Evolutionary conservation across 805 yeast genomes (phyloP).

Genomic region (Candida michaelii): DNA sequence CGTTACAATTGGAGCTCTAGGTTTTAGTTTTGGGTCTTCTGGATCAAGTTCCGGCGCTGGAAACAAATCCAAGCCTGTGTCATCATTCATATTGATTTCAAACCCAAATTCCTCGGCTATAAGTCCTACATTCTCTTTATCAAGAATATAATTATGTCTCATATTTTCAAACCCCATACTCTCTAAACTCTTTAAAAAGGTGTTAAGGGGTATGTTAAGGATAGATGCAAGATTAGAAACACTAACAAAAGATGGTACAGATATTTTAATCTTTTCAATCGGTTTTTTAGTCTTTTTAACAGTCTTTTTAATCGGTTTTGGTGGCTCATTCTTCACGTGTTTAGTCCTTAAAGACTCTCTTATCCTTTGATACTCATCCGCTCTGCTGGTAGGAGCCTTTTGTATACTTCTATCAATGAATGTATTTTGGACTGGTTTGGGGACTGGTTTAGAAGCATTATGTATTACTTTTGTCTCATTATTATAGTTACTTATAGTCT

Average conservation of each 20-base stretch:
- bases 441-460: not conserved
- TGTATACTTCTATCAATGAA: not conserved
- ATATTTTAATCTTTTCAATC: constrained; percentile 26
- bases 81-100: constrained; percentile 54
- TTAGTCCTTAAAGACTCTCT: constrained; percentile 12
- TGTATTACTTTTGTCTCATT: no score
- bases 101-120: constrained; percentile 89
- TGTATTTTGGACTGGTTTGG: constrained; percentile 2
- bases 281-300: constrained; percentile 3
- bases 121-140: constrained; percentile 79
- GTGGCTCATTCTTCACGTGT: not conserved
- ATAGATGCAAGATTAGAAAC: constrained; percentile 77
- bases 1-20: constrained; percentile 91
- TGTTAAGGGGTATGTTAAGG: constrained; percentile 62
- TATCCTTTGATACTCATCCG: constrained; percentile 8
- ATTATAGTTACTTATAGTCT: no score
- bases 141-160: constrained; percentile 77
- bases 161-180: constrained; percentile 71
- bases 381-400: constrained; percentile 5
- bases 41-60: constrained; percentile 47
- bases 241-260: constrained; percentile 76
- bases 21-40: constrained; percentile 38
- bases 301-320: not conserved
- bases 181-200: constrained; percentile 55
- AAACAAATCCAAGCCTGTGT: constrained; percentile 59